A percentile compares a stretch with the other conserved stretches of the same genome.
These are phyloP conservation scores for Phyllosticta paracitricarpa DNA, from an alignment of 2,329 filamentous ascomycete species.

Conservation along the genomic window DNA sequence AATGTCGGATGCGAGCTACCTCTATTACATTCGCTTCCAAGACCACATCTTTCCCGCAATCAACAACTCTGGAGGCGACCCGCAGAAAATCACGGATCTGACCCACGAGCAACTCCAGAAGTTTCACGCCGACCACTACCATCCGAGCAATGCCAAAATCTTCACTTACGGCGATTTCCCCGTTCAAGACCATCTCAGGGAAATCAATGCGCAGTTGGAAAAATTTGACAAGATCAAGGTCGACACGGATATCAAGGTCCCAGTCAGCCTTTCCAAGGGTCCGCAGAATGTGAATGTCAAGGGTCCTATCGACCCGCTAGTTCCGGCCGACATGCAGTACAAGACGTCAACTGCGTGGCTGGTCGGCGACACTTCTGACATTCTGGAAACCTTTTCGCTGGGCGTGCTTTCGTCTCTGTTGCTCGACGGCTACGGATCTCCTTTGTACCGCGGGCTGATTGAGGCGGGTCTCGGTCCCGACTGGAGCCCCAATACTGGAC, in stretches of 20 bases:
- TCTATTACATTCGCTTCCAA: constrained; percentile 92
- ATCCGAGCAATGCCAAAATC: constrained; percentile 93
- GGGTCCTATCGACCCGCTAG: constrained; percentile 79
- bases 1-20: constrained; percentile 92
- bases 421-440: constrained; percentile 91
- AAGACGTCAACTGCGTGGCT: constrained; percentile 95
- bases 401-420: constrained; percentile 73
- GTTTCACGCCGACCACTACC: constrained; percentile 89
- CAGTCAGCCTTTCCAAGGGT: constrained; percentile 59
- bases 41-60: constrained; percentile 89
- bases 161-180: constrained; percentile 95
- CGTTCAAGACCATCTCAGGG: constrained; percentile 66
- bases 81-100: constrained; percentile 89
- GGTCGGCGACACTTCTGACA: constrained; percentile 69
- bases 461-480: constrained; percentile 85
- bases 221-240: constrained; percentile 61
- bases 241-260: constrained; percentile 65
- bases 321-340: constrained; percentile 75
- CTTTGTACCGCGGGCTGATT: constrained; percentile 78
- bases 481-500: constrained; percentile 90
- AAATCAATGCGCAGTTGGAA: constrained; percentile 65
- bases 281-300: constrained; percentile 60
- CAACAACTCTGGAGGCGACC: constrained; percentile 94
- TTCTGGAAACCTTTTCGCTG: constrained; percentile 81
- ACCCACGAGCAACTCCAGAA: constrained; percentile 81